Base-by-base conservation (phyloP, 1,284 basidiomycete species). In the Ceratobasidium sp. region DNA sequence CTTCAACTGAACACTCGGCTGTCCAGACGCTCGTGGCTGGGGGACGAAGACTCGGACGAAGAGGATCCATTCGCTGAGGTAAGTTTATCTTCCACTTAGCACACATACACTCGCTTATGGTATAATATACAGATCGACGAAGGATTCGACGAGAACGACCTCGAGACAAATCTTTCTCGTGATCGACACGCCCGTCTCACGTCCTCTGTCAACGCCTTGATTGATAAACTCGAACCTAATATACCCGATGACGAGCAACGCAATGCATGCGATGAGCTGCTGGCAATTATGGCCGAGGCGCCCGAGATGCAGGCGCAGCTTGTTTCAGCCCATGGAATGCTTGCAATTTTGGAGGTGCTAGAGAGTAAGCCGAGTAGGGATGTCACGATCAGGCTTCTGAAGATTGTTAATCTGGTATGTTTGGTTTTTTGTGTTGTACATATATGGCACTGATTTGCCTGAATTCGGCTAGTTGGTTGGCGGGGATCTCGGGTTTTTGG, bases 51-150 rank as follows among this genome's bases (percentile, higher is more conserved):
- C 39, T 90, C 90, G 3, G 95, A 97, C 77, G 95, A 95, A 63
- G 94, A 94, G 76, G 96, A 98, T 86, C 96, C 96, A 0, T 98
- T 98, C 81, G 95, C 96, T 0, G 95, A 97, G 86, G 93, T 94
- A 80, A 68, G 84, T 71, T 7, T 37, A 58, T 56, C 77, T n/a
- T 23, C 63, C 71, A 66, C 66, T 76, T 39, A 33, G 28, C 15
- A 49, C 20, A 26, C 17, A 47, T 64, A 78, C 20, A 28, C 35
- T 60, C 76, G 42, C 63, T 7, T 49, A 37, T 54, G 13, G 31
- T 37, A 17, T 31, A n/a, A 71, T 61, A 3, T 71, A 3, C 78
- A 94, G 92, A 95, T 97, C 78, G 95, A 97, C 80, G 95, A 96
- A 86, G 94, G 93, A 37, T 95, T 94, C 78, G 90, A 90, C 1